These are phyloP conservation scores for Xylaria flabelliformis DNA, from an alignment of 495 filamentous ascomycete species.

Conservation along the genomic window DNA sequence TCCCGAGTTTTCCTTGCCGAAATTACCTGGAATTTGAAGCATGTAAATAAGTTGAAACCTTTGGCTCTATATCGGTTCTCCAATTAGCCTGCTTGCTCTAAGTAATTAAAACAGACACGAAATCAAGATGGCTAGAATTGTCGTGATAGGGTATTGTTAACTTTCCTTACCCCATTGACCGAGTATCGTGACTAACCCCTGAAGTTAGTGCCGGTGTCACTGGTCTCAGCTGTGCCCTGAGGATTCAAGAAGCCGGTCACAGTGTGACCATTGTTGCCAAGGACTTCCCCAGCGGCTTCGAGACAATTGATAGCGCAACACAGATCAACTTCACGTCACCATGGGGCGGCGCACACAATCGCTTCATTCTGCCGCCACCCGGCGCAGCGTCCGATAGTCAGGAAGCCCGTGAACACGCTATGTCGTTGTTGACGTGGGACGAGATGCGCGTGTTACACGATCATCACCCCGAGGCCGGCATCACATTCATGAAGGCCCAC, in stretches of 20 bases:
- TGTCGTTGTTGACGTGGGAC: conserved; percentile 59
- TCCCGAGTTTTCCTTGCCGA: background rate
- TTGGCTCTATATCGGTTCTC: background rate
- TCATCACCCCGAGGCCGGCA: conserved; percentile 56
- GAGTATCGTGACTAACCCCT: conserved; percentile 13
- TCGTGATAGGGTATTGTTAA: conserved; percentile 25
- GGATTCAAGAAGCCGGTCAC: conserved; percentile 54
- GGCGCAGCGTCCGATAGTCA: conserved; percentile 26
- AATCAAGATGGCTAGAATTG: conserved; percentile 13
- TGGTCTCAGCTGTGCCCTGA: conserved; percentile 61
- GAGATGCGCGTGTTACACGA: conserved; percentile 53
- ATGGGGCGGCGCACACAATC: conserved; percentile 71
- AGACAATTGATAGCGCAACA: conserved; percentile 44
- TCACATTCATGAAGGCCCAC: conserved; percentile 59
- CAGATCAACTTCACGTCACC: conserved; percentile 69
- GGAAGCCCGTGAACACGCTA: conserved; percentile 51
- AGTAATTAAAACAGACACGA: background rate
- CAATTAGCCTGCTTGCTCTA: background rate
- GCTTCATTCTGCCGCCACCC: conserved; percentile 57
- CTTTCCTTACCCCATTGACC: background rate
- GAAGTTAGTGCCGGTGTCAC: conserved; percentile 62
- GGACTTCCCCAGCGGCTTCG: conserved; percentile 59
- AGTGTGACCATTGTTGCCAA: conserved; percentile 61
- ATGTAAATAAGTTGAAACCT: background rate
- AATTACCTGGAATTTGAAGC: background rate